A percentile compares a stretch with the other conserved stretches of the same genome.
These are phyloP conservation scores for Taphrina communis DNA, from an alignment of 1,139 yeast species.

Conservation along the genomic window DNA sequence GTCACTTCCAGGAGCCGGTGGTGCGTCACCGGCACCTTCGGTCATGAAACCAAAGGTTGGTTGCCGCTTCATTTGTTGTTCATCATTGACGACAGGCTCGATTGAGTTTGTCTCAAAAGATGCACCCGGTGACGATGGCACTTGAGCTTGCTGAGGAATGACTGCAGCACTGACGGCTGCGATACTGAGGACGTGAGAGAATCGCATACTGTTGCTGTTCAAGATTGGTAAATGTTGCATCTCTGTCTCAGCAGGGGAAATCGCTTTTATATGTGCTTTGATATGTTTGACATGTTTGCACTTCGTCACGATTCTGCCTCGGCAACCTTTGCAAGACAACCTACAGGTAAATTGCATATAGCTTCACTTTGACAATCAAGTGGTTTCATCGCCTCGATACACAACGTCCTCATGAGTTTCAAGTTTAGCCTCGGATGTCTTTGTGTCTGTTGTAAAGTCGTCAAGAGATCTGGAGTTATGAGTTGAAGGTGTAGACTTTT, in stretches of 20 bases:
- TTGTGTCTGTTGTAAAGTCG: neutral
- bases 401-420: neutral
- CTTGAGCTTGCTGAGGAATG: neutral
- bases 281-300: too few relatives aligned
- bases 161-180: neutral
- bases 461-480: neutral
- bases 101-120: neutral
- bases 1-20: neutral
- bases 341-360: constrained; percentile 1
- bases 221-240: neutral
- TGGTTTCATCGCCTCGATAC: neutral
- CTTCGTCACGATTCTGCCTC: too few relatives aligned
- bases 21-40: neutral
- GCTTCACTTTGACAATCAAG: constrained; percentile 2
- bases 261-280: neutral
- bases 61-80: neutral
- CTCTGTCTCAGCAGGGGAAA: neutral
- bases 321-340: too few relatives aligned
- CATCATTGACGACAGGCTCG: neutral
- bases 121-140: too few relatives aligned
- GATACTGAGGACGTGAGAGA: neutral
- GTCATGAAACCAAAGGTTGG: constrained; percentile 8
- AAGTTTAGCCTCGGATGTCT: neutral
- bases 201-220: neutral
- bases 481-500: neutral